Conservation (phyloP, 2,329 filamentous ascomycete species). For the Diaporthe destruens region DNA sequence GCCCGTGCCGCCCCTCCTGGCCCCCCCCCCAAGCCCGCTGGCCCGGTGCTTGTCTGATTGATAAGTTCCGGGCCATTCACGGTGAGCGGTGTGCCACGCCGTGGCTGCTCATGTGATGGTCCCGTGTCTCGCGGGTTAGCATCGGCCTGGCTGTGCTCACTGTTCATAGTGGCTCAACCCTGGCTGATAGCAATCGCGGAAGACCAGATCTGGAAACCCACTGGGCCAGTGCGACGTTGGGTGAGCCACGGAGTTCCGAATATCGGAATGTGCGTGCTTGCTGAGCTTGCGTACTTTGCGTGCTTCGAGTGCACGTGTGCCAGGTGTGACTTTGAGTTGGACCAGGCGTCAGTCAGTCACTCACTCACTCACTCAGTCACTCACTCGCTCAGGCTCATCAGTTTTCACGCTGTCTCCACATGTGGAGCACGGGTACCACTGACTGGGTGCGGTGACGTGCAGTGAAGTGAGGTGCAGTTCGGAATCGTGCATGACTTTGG, state of each 20-base stretch:
- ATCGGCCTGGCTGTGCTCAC: constrained; percentile 17
- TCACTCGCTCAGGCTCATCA: constrained; percentile 8
- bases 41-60: constrained; percentile 21
- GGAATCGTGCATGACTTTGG: constrained; percentile 31
- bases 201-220: constrained; percentile 27
- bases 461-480: constrained; percentile 16
- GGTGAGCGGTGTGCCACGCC: constrained; percentile 35
- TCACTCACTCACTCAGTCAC: neutral
- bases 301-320: constrained; percentile 13
- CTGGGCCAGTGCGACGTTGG: neutral
- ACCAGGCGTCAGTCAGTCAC: neutral
- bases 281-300: constrained; percentile 5
- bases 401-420: constrained; percentile 16
- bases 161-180: constrained; percentile 4
- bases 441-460: constrained; percentile 31
- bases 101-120: constrained; percentile 29
- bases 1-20: constrained; percentile 16
- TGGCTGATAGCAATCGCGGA: constrained; percentile 23
- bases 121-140: constrained; percentile 29
- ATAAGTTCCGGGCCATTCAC: constrained; percentile 26
- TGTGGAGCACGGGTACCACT: constrained; percentile 22
- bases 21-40: neutral
- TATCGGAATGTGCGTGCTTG: constrained; percentile 5
- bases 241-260: neutral
- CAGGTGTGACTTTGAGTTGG: neutral